Percentiles rank a stretch among this genome's conserved stretches.
Conservation (phyloP, 2,329 filamentous ascomycete species). For the Aspergillus fumigatiaffinis region DNA sequence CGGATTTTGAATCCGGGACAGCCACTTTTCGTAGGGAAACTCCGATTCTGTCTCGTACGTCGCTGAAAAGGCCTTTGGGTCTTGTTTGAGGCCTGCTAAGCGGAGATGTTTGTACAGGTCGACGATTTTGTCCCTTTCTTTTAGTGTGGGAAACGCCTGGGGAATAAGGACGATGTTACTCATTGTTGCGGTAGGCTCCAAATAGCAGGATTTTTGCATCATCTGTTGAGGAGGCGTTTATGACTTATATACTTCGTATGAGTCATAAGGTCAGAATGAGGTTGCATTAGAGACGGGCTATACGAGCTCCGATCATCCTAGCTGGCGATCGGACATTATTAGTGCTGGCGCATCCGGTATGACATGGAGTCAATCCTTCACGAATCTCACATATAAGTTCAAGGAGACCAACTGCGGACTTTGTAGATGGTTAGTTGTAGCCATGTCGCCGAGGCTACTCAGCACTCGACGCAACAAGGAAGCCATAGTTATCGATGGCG, state of each 20-base stretch:
- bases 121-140: not conserved
- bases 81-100: slow-evolving; percentile 3
- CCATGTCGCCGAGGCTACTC: not conserved
- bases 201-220: not conserved
- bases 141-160: not conserved
- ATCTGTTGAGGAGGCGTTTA: not conserved
- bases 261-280: not conserved
- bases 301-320: not conserved
- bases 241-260: not conserved
- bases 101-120: slow-evolving; percentile 1
- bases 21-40: slow-evolving; percentile 2
- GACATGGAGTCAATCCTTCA: not conserved
- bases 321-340: not conserved
- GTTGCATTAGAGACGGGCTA: not conserved
- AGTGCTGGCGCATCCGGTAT: not conserved
- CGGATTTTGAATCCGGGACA: not conserved
- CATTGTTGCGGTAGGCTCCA: not conserved
- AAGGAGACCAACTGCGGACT: not conserved
- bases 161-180: not conserved
- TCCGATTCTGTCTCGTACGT: slow-evolving; percentile 3
- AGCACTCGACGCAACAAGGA: not conserved
- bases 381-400: not conserved
- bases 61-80: not conserved
- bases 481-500: not conserved
- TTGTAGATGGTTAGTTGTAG: not conserved